phyloP scores from a whole-genome alignment of 345 rosid species.

The Euclidium syriacum region DNA sequence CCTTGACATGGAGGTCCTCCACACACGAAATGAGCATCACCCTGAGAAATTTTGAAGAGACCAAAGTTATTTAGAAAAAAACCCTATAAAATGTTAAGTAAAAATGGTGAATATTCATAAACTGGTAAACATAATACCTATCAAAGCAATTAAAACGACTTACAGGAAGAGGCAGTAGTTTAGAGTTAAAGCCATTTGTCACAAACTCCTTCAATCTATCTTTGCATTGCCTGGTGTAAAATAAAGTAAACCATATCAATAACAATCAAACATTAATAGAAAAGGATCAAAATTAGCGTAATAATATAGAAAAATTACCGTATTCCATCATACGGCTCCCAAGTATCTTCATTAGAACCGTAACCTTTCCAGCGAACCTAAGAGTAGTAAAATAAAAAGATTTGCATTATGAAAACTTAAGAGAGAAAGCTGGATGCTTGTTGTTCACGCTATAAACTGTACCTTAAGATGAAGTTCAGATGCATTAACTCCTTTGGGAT shows the following conservation, averaged over 20 bases:
- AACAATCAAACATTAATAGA: neutral
- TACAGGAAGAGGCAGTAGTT: slow-evolving; percentile 37
- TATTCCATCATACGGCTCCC: slow-evolving; percentile 37
- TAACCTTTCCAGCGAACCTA: slow-evolving; percentile 35
- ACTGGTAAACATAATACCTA: neutral
- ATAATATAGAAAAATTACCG: slow-evolving; percentile 16
- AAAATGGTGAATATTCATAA: neutral
- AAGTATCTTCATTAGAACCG: slow-evolving; percentile 29
- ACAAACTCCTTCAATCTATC: slow-evolving; percentile 33
- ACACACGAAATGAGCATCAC: slow-evolving; percentile 34
- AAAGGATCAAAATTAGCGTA: neutral
- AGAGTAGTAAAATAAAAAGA: neutral
- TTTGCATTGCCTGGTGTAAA: slow-evolving; percentile 19
- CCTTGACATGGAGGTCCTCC: slow-evolving; percentile 50
- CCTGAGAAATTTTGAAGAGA: slow-evolving; percentile 23
- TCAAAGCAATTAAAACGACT: slow-evolving; percentile 1
- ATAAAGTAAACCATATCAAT: neutral
- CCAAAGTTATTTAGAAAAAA: neutral
- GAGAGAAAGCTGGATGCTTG: no score
- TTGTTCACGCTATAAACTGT: no score
- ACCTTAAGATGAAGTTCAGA: slow-evolving; percentile 15
- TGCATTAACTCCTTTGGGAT: neutral
- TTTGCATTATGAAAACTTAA: no score
- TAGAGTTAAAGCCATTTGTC: slow-evolving; percentile 23
- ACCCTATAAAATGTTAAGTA: no score